Evolutionary conservation across 495 filamentous ascomycete genomes (phyloP).

Genomic region (Aspergillus haitiensis): DNA sequence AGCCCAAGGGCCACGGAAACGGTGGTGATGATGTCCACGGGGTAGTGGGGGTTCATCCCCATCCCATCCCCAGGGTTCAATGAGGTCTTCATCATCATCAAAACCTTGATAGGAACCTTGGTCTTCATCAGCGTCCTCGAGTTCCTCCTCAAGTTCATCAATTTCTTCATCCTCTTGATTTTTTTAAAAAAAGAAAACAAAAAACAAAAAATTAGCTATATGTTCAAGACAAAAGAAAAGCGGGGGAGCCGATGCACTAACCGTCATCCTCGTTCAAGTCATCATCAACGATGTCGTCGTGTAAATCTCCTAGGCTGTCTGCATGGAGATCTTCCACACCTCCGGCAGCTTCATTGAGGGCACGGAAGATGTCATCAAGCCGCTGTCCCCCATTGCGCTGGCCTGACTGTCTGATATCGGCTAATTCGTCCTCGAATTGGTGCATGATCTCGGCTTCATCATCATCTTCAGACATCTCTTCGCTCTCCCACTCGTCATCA

Average conservation of each 20-base stretch:
- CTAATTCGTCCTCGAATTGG: constrained; percentile 50
- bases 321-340: constrained; percentile 40
- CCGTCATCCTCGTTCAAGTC: constrained; percentile 69
- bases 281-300: constrained; percentile 62
- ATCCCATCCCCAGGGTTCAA: constrained; percentile 59
- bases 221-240: neutral
- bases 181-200: no score
- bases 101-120: constrained; percentile 47
- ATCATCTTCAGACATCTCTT: constrained; percentile 55
- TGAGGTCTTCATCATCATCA: constrained; percentile 54
- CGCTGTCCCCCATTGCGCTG: constrained; percentile 59
- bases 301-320: constrained; percentile 41
- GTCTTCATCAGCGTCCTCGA: constrained; percentile 52
- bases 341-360: constrained; percentile 42
- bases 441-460: constrained; percentile 57
- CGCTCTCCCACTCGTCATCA: constrained; percentile 62
- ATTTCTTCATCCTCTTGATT: constrained; percentile 57
- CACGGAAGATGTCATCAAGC: constrained; percentile 45
- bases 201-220: constrained; percentile 20
- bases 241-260: constrained; percentile 44
- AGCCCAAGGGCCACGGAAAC: constrained; percentile 46
- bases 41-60: constrained; percentile 48
- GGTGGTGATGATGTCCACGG: constrained; percentile 50
- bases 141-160: constrained; percentile 50
- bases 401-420: constrained; percentile 68